phyloP scores from a whole-genome alignment of 164 flowering plant genomes.

The Macadamia integrifolia region DNA sequence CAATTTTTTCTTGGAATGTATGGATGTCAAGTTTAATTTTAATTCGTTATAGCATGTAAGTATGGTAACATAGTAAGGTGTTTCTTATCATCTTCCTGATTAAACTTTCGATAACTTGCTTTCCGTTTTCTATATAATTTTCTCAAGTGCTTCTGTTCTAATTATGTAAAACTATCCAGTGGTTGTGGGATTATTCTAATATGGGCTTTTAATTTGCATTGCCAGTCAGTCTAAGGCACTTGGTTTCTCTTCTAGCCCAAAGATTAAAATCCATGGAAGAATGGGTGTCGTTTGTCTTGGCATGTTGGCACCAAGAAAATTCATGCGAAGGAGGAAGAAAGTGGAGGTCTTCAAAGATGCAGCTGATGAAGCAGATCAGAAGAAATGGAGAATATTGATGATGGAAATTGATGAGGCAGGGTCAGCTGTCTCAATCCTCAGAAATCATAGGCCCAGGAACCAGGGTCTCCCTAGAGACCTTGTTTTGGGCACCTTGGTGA shows the following conservation, averaged over 20 bases:
- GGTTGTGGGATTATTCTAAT: not conserved
- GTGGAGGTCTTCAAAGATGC: constrained; percentile 72
- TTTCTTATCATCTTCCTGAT: not conserved
- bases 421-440: constrained; percentile 67
- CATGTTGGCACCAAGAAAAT: constrained; percentile 90
- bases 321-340: constrained; percentile 76
- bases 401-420: constrained; percentile 80
- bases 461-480: constrained; percentile 64
- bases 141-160: not conserved
- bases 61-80: not conserved
- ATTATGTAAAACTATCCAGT: not conserved
- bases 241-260: constrained; percentile 15
- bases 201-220: constrained; percentile 1
- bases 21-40: no score
- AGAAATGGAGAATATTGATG: constrained; percentile 84
- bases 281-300: constrained; percentile 51
- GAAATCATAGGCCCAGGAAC: constrained; percentile 32
- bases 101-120: not conserved
- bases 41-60: no score
- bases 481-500: constrained; percentile 76
- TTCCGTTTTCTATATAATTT: not conserved
- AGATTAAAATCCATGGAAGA: constrained; percentile 27
- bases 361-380: constrained; percentile 78
- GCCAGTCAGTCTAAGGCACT: constrained; percentile 32
- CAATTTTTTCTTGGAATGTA: not conserved